Conservation (phyloP, 495 filamentous ascomycete genomes). For the Corynascus novoguineensis region DNA sequence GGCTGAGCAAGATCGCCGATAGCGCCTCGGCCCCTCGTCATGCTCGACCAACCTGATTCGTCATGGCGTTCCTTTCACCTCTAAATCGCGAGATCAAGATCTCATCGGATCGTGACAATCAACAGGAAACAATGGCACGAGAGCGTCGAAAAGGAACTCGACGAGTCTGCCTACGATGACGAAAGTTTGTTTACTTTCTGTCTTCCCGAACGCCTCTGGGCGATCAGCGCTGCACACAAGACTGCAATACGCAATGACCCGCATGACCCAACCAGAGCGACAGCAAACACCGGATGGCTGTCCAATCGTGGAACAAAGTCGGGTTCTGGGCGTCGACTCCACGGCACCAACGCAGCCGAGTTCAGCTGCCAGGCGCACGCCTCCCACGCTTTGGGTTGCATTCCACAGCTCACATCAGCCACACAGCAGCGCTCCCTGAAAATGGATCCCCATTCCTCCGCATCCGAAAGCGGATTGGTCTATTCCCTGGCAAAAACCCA, state of each 20-base stretch:
- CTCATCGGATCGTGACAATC: conserved; percentile 1
- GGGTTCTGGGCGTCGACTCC: conserved; percentile 11
- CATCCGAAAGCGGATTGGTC: conserved; percentile 8
- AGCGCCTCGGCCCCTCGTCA: conserved; percentile 1
- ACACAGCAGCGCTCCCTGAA: conserved; percentile 11
- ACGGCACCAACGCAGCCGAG: conserved; percentile 19
- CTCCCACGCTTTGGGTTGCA: conserved; percentile 14
- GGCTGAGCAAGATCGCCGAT: conserved; percentile 21
- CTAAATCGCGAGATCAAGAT: conserved; percentile 12
- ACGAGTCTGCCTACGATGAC: not conserved
- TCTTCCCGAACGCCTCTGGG: not conserved
- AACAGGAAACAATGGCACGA: not conserved
- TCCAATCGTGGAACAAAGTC: conserved; percentile 21
- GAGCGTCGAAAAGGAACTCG: not conserved
- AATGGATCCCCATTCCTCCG: conserved; percentile 14
- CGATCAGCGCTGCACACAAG: conserved; percentile 9
- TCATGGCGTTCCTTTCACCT: not conserved
- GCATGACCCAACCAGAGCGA: conserved; percentile 13
- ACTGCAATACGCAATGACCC: conserved; percentile 19
- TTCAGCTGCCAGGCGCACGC: conserved; percentile 15
- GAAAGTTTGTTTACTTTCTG: conserved; percentile 24
- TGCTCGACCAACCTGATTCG: conserved; percentile 7
- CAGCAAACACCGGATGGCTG: conserved; percentile 9
- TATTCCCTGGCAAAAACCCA: not conserved
- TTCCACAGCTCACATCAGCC: conserved; percentile 25